Percentiles rank a stretch among this genome's conserved stretches.
Evolutionary conservation across 495 filamentous ascomycete genomes (phyloP).

Genomic region (Daldinia loculata): DNA sequence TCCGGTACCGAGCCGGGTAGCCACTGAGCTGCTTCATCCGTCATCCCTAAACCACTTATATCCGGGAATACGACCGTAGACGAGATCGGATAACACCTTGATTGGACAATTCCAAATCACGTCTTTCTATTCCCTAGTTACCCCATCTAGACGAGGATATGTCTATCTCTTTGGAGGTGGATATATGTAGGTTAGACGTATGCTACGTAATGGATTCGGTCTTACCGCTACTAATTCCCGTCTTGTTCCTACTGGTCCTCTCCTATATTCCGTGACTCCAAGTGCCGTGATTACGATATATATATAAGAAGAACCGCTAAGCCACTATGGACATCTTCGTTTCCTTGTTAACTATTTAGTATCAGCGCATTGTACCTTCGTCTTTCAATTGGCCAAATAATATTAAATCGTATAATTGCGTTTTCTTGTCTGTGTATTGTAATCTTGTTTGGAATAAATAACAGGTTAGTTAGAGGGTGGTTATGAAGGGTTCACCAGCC

Average conservation of each 20-base stretch:
- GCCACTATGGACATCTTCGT: neutral
- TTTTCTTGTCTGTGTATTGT: neutral
- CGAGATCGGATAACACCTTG: constrained; percentile 16
- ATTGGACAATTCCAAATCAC: constrained; percentile 22
- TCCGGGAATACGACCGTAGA: constrained; percentile 7
- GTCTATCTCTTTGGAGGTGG: neutral
- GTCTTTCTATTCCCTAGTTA: neutral
- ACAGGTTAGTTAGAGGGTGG: neutral
- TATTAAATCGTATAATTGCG: neutral
- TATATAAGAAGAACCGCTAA: constrained; percentile 1
- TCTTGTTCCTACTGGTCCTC: constrained; percentile 3
- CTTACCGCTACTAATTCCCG: constrained; percentile 8
- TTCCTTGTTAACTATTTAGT: neutral
- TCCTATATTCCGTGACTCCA: neutral
- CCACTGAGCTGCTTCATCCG: neutral
- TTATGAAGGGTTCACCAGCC: constrained; percentile 9
- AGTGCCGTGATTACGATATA: constrained; percentile 13
- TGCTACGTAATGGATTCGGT: constrained; percentile 12
- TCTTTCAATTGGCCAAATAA: neutral
- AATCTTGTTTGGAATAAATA: neutral
- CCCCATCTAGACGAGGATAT: constrained; percentile 5
- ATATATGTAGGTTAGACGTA: constrained; percentile 5
- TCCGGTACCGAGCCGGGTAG: constrained; percentile 22
- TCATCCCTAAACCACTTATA: constrained; percentile 13
- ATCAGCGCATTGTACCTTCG: neutral